Conservation (phyloP, 495 filamentous ascomycete genomes). For the Filosporella fistucella region DNA sequence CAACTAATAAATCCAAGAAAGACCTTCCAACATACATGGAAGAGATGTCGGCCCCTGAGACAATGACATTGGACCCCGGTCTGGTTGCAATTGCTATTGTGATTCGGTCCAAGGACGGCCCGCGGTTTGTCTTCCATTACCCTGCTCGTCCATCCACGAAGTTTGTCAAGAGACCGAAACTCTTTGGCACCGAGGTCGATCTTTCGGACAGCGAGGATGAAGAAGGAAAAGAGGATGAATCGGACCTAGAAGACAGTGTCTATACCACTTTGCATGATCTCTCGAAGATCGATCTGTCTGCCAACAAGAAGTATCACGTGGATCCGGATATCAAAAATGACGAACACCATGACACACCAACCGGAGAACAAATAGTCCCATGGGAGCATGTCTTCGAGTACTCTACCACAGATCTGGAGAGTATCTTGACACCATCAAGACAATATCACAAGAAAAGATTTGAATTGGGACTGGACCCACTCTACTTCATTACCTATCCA, state of each 20-base stretch:
- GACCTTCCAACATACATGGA: no score
- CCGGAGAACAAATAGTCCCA: conserved; percentile 51
- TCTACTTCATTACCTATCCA: conserved; percentile 82
- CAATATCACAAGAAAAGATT: conserved; percentile 85
- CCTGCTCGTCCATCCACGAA: conserved; percentile 55
- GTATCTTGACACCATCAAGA: conserved; percentile 71
- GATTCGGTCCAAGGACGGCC: conserved; percentile 75
- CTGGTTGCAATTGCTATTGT: conserved; percentile 74
- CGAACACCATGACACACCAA: conserved; percentile 46
- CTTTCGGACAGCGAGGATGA: conserved; percentile 26
- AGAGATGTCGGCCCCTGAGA: no score
- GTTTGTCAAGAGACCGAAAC: neutral
- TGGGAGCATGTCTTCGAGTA: conserved; percentile 80
- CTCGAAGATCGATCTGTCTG: no score
- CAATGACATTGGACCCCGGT: conserved; percentile 7
- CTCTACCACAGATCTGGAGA: conserved; percentile 72
- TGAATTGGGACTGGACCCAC: conserved; percentile 78
- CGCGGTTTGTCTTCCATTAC: conserved; percentile 88
- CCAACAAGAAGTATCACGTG: conserved; percentile 1
- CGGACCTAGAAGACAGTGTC: conserved; percentile 17
- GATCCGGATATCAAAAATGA: conserved; percentile 24
- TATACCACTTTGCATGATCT: conserved; percentile 5
- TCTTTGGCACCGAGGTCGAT: conserved; percentile 18
- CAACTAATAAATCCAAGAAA: no score
- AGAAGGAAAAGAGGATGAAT: conserved; percentile 28